A percentile compares a stretch with the other conserved stretches of the same genome.
Evolutionary conservation across 2,329 filamentous ascomycete species (phyloP).

Genomic region (Pyricularia pennisetigena): DNA sequence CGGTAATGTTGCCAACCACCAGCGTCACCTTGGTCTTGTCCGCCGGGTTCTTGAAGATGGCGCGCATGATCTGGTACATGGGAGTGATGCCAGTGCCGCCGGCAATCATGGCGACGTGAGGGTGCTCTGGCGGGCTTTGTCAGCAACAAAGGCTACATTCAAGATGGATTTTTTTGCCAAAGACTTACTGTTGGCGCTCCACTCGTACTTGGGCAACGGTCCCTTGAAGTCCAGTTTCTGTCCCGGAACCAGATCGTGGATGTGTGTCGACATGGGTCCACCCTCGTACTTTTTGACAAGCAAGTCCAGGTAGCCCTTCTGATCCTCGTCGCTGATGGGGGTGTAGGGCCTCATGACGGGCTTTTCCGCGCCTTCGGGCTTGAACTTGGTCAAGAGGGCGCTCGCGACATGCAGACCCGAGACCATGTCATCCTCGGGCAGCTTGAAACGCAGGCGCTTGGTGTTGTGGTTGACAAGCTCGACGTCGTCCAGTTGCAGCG

Average conservation of each 20-base stretch:
- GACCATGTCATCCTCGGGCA: conserved; percentile 75
- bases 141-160: background rate
- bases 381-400: conserved; percentile 87
- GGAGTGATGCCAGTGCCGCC: conserved; percentile 95
- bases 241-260: conserved; percentile 74
- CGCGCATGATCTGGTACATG: conserved; percentile 89
- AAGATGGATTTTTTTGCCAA: background rate
- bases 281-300: conserved; percentile 85
- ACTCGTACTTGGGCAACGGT: conserved; percentile 87
- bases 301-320: conserved; percentile 74
- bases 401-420: conserved; percentile 76
- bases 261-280: conserved; percentile 84
- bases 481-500: conserved; percentile 67
- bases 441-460: conserved; percentile 81
- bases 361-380: conserved; percentile 75
- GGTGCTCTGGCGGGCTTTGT: conserved; percentile 46
- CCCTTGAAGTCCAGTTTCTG: conserved; percentile 89
- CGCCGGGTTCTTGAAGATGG: conserved; percentile 91
- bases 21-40: conserved; percentile 98
- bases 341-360: conserved; percentile 87
- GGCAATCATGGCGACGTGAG: conserved; percentile 79
- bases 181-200: conserved; percentile 60
- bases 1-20: conserved; percentile 79
- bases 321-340: conserved; percentile 76
- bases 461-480: conserved; percentile 88